Evolutionary conservation across 345 rosid genomes (phyloP).

Genomic region (Murraya paniculata): DNA sequence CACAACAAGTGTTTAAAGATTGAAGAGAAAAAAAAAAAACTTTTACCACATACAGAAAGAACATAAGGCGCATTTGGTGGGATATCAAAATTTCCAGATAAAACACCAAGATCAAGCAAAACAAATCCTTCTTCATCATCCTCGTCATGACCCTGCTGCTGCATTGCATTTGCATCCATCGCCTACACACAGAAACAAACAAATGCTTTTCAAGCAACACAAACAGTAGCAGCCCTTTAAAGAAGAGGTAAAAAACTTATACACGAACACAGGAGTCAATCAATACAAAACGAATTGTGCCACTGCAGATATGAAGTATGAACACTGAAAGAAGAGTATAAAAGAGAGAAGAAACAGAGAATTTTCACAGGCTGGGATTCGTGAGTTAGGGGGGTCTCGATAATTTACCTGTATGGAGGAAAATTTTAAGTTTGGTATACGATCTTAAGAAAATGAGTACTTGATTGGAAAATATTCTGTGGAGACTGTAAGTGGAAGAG

Average conservation of each 20-base stretch:
- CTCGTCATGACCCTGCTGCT: conserved; percentile 10
- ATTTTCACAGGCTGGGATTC: too few relatives aligned
- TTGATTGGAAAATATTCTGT: too few relatives aligned
- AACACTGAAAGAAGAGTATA: too few relatives aligned
- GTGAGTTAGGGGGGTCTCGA: too few relatives aligned
- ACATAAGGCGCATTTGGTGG: conserved; percentile 48
- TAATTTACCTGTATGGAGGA: too few relatives aligned
- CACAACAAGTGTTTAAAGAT: background rate
- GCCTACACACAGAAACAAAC: conserved; percentile 1
- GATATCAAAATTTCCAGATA: conserved; percentile 38
- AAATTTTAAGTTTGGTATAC: too few relatives aligned
- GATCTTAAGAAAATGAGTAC: too few relatives aligned
- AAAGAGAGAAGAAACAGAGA: too few relatives aligned
- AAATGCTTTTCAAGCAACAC: background rate
- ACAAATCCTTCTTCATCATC: conserved; percentile 45
- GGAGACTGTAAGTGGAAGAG: too few relatives aligned
- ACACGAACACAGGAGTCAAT: background rate
- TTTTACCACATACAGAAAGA: conserved; percentile 37
- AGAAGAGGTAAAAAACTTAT: background rate
- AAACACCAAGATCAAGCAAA: conserved; percentile 51
- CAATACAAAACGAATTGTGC: background rate
- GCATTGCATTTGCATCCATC: conserved; percentile 33
- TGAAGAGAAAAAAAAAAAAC: background rate
- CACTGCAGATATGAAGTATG: too few relatives aligned
- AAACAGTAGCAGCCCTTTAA: background rate